Percentiles rank a stretch among this genome's conserved stretches.
Conservation (phyloP, 495 filamentous ascomycete species). For the Immersiella caudata region DNA sequence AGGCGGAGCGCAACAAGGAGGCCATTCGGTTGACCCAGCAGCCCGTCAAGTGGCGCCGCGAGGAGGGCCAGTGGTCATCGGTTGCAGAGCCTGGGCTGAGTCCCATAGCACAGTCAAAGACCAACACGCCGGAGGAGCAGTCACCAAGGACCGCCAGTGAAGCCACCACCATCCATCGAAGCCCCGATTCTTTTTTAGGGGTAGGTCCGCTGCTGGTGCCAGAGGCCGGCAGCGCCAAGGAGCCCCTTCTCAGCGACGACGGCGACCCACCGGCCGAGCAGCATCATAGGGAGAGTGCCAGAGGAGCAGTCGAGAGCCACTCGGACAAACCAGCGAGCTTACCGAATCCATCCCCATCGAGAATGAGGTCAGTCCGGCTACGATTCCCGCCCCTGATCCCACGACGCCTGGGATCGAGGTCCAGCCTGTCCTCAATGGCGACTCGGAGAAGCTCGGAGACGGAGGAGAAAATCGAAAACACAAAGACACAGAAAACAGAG, state of each 20-base stretch:
- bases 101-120: slow-evolving; percentile 49
- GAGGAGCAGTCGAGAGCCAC: not conserved
- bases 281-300: slow-evolving; percentile 1
- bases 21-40: slow-evolving; percentile 37
- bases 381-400: slow-evolving; percentile 23
- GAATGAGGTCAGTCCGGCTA: slow-evolving; percentile 16
- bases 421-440: not conserved
- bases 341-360: slow-evolving; percentile 35
- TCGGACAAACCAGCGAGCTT: slow-evolving; percentile 2
- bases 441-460: not conserved
- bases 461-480: not conserved
- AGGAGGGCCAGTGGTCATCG: slow-evolving; percentile 52
- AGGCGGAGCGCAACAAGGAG: slow-evolving; percentile 41
- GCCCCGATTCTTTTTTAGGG: slow-evolving; percentile 41
- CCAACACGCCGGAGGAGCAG: slow-evolving; percentile 13
- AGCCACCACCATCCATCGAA: slow-evolving; percentile 18
- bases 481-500: not conserved
- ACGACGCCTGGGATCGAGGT: slow-evolving; percentile 15
- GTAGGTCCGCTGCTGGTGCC: slow-evolving; percentile 24
- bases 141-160: slow-evolving; percentile 6
- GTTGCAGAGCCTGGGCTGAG: slow-evolving; percentile 49
- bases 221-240: not conserved
- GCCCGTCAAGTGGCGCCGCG: slow-evolving; percentile 44
- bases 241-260: slow-evolving; percentile 3
- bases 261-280: not conserved